Base-by-base conservation (phyloP, 768 basidiomycete species). In the Asterophora parasitica region DNA sequence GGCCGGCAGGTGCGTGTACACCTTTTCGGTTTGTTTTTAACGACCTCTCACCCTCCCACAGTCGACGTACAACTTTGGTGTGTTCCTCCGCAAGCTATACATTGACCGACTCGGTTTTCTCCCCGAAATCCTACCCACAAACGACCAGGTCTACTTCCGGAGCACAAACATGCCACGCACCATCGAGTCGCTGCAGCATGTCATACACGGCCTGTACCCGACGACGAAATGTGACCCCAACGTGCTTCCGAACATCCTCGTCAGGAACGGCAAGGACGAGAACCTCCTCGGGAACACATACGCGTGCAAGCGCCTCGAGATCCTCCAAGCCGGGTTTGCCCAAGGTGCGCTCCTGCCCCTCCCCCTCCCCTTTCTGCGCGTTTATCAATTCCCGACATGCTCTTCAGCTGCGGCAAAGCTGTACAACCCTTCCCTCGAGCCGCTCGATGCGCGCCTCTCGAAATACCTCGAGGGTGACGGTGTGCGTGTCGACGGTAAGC, bases 81-180 rank as follows among this genome's bases (percentile, higher is more conserved):
- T 58, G 23, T 74, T 75, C 6, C 63, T 89, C 37, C 69, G 87
- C 35, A 70, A 69, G 36, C 68, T 89, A 17, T 90, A 91, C 54
- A 63, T 88, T 19, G 77, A 88, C 47, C 79, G 88, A 59, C 71
- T 90, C 30, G 72, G 71, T 0, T 85, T 89, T 59, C 71, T 88
- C 13, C 79, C 87, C 0, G 71, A 81, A 47, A 61, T 54, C 3
- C 66, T 81, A 2, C 60, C 66, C n/a, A 65, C 66, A 23, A 63
- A 68, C 28, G 65, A 68, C 9, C 64, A 73, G 43, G 72, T 73
- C 19, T 88, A 87, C 61, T 83, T 88, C 54, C 72, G 85, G 39
- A 84, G 79, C 12, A 92, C 89, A 2, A 85, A 87, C 58, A 79
- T 92, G 62, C 78, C 87, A 0, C 73, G 89, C 28, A 90, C 88